These are phyloP conservation scores for Aspergillus sp. DNA, from an alignment of 2,329 filamentous ascomycete species.

Conservation along the genomic window DNA sequence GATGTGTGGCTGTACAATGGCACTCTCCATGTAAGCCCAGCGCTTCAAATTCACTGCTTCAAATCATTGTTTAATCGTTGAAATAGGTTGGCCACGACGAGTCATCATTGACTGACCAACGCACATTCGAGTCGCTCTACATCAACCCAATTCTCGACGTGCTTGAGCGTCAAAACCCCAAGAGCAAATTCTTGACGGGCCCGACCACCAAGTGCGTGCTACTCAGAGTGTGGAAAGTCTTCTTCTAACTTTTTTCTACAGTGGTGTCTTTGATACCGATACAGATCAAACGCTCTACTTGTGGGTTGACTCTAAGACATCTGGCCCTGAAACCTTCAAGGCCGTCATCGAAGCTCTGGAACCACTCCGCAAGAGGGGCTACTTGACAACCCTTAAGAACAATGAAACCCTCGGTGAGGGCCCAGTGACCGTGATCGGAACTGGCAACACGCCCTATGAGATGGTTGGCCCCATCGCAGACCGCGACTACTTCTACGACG, in stretches of 20 bases:
- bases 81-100: slow-evolving; percentile 56
- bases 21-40: slow-evolving; percentile 51
- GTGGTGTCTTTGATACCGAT: slow-evolving; percentile 60
- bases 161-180: slow-evolving; percentile 57
- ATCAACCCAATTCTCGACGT: slow-evolving; percentile 60
- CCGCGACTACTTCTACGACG: slow-evolving; percentile 63
- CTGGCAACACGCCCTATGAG: slow-evolving; percentile 55
- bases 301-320: slow-evolving; percentile 65
- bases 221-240: background rate
- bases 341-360: slow-evolving; percentile 57
- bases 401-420: slow-evolving; percentile 47
- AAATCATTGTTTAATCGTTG: background rate
- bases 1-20: slow-evolving; percentile 61
- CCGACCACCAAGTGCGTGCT: slow-evolving; percentile 50
- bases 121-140: slow-evolving; percentile 60
- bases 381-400: slow-evolving; percentile 53
- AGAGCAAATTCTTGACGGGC: slow-evolving; percentile 47
- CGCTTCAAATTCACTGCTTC: background rate
- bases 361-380: slow-evolving; percentile 55
- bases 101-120: slow-evolving; percentile 50
- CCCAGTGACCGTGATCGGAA: slow-evolving; percentile 63
- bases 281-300: slow-evolving; percentile 61
- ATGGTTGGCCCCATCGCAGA: slow-evolving; percentile 48
- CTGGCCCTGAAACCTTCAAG: slow-evolving; percentile 56
- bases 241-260: slow-evolving; percentile 16